Percentiles rank a stretch among this genome's conserved stretches.
These are phyloP conservation scores for Eremochloa ophiuroides DNA, from an alignment of 176 grass and related monocot species.

Conservation along the genomic window DNA sequence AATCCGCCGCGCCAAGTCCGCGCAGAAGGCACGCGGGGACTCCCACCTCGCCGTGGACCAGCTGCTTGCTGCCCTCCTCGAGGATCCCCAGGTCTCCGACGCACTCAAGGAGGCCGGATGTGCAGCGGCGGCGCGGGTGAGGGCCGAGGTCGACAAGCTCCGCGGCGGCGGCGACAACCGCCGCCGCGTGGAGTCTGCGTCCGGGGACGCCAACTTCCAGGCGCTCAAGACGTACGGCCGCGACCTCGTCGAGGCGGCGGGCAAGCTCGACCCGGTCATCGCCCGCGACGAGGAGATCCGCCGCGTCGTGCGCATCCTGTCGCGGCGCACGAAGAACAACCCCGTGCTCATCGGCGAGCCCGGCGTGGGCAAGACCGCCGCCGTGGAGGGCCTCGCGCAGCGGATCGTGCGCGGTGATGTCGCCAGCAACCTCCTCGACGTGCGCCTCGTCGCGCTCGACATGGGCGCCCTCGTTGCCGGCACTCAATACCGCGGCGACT, in stretches of 20 bases:
- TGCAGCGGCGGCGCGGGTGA: constrained; percentile 31
- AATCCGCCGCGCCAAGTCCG: constrained; percentile 62
- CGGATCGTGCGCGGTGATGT: constrained; percentile 71
- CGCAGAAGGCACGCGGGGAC: constrained; percentile 63
- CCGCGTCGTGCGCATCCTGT: constrained; percentile 66
- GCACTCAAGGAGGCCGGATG: constrained; percentile 74
- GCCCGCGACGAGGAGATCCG: constrained; percentile 77
- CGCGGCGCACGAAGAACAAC: constrained; percentile 81
- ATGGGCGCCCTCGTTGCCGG: constrained; percentile 84
- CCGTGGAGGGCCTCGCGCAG: constrained; percentile 79
- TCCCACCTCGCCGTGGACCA: constrained; percentile 78
- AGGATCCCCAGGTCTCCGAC: constrained; percentile 65
- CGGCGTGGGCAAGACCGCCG: constrained; percentile 73
- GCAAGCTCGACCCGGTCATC: constrained; percentile 71
- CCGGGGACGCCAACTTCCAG: constrained; percentile 67
- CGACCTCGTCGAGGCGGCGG: constrained; percentile 63
- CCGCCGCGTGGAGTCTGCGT: constrained; percentile 60
- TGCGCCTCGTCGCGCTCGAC: constrained; percentile 69
- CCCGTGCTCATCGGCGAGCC: constrained; percentile 80
- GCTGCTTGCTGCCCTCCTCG: constrained; percentile 58
- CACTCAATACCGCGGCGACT: constrained; percentile 81
- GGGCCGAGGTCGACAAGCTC: constrained; percentile 58
- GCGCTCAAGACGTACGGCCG: constrained; percentile 68
- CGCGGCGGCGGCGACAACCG: constrained; percentile 53
- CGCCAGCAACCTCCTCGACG: constrained; percentile 73